Percentiles rank a stretch among this genome's conserved stretches.
Conservation (phyloP, 2,329 filamentous ascomycete genomes). For the Botrytis porri region DNA sequence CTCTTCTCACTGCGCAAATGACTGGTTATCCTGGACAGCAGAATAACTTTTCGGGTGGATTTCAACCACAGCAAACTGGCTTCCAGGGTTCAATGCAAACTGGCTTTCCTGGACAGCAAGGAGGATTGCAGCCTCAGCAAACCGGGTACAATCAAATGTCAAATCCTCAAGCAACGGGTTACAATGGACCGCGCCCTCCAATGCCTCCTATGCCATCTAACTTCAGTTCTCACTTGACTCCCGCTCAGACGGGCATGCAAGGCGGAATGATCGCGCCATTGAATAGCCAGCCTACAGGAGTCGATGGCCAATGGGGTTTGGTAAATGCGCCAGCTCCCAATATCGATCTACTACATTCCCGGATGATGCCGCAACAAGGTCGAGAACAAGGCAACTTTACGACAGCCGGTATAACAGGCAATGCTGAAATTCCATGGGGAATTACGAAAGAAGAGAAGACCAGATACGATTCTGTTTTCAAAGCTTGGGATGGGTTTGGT, state of each 20-base stretch:
- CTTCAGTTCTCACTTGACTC: slow-evolving; percentile 59
- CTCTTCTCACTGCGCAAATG: slow-evolving; percentile 63
- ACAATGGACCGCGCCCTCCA: slow-evolving; percentile 74
- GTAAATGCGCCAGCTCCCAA: slow-evolving; percentile 94
- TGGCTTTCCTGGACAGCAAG: slow-evolving; percentile 55
- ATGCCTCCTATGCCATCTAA: slow-evolving; percentile 79
- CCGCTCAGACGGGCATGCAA: slow-evolving; percentile 62
- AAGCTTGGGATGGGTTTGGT: slow-evolving; percentile 90
- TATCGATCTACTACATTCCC: slow-evolving; percentile 85
- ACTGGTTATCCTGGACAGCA: slow-evolving; percentile 60
- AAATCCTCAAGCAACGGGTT: slow-evolving; percentile 74
- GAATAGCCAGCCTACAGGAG: slow-evolving; percentile 90
- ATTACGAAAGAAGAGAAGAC: slow-evolving; percentile 99
- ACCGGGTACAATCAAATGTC: slow-evolving; percentile 64
- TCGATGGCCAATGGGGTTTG: slow-evolving; percentile 95
- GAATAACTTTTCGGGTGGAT: slow-evolving; percentile 42
- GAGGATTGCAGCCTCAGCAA: slow-evolving; percentile 62
- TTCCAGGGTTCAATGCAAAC: slow-evolving; percentile 48
- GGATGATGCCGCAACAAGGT: slow-evolving; percentile 96
- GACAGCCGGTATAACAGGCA: slow-evolving; percentile 82
- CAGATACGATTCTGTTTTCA: slow-evolving; percentile 91
- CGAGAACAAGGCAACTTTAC: slow-evolving; percentile 81
- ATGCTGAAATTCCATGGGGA: slow-evolving; percentile 95
- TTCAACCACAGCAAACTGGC: slow-evolving; percentile 46
- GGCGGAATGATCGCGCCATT: slow-evolving; percentile 54